These are phyloP conservation scores for Rhynchosporium agropyri DNA, from an alignment of 2,329 filamentous ascomycete species.

Conservation along the genomic window DNA sequence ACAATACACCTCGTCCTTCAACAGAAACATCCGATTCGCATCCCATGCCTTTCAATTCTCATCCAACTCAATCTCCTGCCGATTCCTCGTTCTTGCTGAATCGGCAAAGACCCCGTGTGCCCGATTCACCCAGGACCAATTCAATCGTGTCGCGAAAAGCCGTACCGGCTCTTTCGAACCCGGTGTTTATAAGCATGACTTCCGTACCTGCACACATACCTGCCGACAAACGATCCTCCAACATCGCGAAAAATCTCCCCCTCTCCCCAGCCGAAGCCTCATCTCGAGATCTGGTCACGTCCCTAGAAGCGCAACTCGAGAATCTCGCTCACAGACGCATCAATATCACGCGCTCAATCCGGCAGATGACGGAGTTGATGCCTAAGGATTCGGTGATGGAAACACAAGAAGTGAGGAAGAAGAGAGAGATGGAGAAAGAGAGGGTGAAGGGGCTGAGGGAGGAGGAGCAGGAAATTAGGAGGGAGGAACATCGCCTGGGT, in stretches of 20 bases:
- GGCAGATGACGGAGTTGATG: conserved; percentile 78
- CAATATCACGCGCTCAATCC: conserved; percentile 73
- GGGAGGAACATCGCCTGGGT: conserved; percentile 45
- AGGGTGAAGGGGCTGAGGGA: conserved; percentile 70
- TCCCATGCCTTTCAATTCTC: conserved; percentile 5
- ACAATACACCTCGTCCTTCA: conserved; percentile 37
- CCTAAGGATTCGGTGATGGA: conserved; percentile 69
- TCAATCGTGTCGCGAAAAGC: conserved; percentile 35
- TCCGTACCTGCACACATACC: conserved; percentile 17
- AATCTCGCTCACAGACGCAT: conserved; percentile 66
- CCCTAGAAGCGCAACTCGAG: conserved; percentile 66
- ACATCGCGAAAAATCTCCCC: conserved; percentile 58
- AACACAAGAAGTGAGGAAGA: conserved; percentile 64
- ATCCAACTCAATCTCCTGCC: no score
- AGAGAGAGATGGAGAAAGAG: conserved; percentile 56
- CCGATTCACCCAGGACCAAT: conserved; percentile 22
- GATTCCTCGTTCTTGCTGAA: conserved; percentile 36
- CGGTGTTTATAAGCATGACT: conserved; percentile 40
- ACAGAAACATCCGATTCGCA: conserved; percentile 34
- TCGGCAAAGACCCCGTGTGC: conserved; percentile 37
- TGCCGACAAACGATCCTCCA: conserved; percentile 28
- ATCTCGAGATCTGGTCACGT: conserved; percentile 65
- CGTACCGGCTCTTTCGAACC: conserved; percentile 30
- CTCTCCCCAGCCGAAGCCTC: conserved; percentile 61
- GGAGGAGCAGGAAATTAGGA: conserved; percentile 71